Evolutionary conservation across 495 filamentous ascomycete genomes (phyloP), one percentile per base, ranked within the genome.

Genomic region (Rhizodiscina lignyota): DNA sequence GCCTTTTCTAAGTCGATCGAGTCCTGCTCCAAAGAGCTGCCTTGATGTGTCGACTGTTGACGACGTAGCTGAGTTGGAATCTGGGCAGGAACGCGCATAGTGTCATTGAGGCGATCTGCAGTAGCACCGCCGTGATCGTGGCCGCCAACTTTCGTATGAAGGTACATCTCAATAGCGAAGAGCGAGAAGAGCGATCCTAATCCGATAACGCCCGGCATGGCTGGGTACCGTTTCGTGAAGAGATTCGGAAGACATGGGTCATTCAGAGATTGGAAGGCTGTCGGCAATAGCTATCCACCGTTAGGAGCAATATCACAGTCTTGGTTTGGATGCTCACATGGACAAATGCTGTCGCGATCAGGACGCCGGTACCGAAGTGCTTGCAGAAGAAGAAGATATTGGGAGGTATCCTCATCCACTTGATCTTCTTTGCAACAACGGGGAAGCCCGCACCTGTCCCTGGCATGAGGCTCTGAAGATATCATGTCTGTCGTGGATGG

Each of bases 191-290:
- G 62, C 19, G 68, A 58, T 0, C 33, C 52, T 69, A 74, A 71
- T 54, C 66, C 67, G 47, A 74, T 69, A 36, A 67, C 65, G 37
- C 69, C 69, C 4, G 69, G 66, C 37, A 72, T 61, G 12, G 69
- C 60, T n/a, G 69, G 68, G 42, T 74, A 74, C 20, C 63, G 41
- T 1, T 58, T 54, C 21, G 55, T 66, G 44, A 70, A 70, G 26
- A 74, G 48, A 41, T 63, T 60, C 1, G 69, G 68, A 26, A 74
- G 66, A 46, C 69, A 74, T 40, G 69, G 69, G 35, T 72, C 61
- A 34, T 51, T 67, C 21, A 74, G 57, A 34, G 58, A 69, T 34
- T 53, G 53, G 54, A 69, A 72, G 17, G 69, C 69, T 2, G 63
- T 66, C 3, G 69, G 69, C 17, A 74, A 59, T 44, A 72, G 56